Conservation (phyloP, 495 filamentous ascomycete species). For the Neurospora discreta region DNA sequence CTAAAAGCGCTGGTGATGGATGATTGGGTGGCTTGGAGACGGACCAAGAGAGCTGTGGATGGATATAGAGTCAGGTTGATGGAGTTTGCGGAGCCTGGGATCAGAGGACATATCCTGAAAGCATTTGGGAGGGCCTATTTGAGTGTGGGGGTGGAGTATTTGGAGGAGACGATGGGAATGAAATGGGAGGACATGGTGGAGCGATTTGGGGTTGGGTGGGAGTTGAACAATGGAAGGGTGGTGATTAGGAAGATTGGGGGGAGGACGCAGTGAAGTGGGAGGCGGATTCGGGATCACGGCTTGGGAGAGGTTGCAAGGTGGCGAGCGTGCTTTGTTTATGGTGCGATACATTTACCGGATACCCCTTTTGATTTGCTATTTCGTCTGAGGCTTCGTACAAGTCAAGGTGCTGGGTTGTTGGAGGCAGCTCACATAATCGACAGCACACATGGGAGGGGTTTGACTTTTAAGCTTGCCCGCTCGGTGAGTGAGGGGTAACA, state of each 20-base stretch:
- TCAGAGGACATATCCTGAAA: slow-evolving; percentile 65
- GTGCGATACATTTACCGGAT: neutral
- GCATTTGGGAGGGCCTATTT: slow-evolving; percentile 77
- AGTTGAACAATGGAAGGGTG: slow-evolving; percentile 49
- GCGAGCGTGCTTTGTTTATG: neutral
- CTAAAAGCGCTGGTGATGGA: slow-evolving; percentile 63
- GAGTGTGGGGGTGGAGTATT: slow-evolving; percentile 50
- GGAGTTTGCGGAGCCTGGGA: slow-evolving; percentile 61
- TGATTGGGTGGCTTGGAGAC: slow-evolving; percentile 73
- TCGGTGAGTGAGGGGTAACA: neutral
- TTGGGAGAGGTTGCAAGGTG: neutral
- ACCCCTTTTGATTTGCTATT: neutral
- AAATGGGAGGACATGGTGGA: slow-evolving; percentile 58
- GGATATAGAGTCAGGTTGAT: slow-evolving; percentile 65
- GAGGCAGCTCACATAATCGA: neutral
- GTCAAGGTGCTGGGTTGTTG: neutral
- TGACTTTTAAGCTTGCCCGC: neutral
- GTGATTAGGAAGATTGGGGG: slow-evolving; percentile 51
- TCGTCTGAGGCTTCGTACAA: neutral
- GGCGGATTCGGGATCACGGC: neutral
- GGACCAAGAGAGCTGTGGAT: slow-evolving; percentile 58
- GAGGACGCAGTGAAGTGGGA: slow-evolving; percentile 11
- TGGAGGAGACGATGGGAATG: slow-evolving; percentile 49
- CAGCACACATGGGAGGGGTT: neutral
- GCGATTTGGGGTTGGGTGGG: slow-evolving; percentile 67